phyloP scores from a whole-genome alignment of 1,284 basidiomycete genomes.

The Puccinia polysora region DNA sequence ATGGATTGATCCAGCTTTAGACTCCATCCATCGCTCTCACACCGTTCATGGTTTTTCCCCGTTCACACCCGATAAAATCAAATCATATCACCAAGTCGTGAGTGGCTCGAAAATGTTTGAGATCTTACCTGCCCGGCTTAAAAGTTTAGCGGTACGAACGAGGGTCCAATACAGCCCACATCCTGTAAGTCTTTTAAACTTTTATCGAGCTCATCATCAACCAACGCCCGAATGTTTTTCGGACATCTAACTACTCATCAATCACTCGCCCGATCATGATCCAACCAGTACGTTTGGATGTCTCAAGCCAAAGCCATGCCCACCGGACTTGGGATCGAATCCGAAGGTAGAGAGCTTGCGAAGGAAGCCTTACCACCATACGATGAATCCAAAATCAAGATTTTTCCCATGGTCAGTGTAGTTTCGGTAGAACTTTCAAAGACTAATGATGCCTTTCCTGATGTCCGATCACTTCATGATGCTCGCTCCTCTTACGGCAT shows the following conservation, averaged over 20 bases:
- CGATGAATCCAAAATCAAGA: slow-evolving; percentile 68
- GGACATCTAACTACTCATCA: too few species aligned
- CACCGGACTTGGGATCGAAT: slow-evolving; percentile 72
- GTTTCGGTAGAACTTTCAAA: too few species aligned
- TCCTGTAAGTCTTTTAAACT: slow-evolving; percentile 29
- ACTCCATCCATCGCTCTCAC: not conserved
- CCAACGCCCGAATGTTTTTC: too few species aligned
- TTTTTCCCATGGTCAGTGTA: slow-evolving; percentile 64
- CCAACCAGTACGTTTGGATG: slow-evolving; percentile 60
- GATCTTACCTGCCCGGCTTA: slow-evolving; percentile 66
- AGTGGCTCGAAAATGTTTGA: slow-evolving; percentile 79
- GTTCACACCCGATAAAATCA: too few species aligned
- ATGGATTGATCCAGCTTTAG: too few species aligned
- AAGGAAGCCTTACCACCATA: slow-evolving; percentile 66
- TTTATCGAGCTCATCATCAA: too few species aligned
- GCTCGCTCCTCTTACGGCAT: not conserved
- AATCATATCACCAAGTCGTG: slow-evolving; percentile 55
- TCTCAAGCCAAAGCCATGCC: slow-evolving; percentile 65
- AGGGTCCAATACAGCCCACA: slow-evolving; percentile 60
- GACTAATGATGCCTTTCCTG: too few species aligned
- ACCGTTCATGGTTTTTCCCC: too few species aligned
- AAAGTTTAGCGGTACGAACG: slow-evolving; percentile 75
- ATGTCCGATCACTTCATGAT: too few species aligned
- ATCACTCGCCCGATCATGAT: too few species aligned
- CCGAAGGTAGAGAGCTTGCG: slow-evolving; percentile 66